Evolutionary conservation across 169 alveolate species (phyloP).

Genomic region (Amoebophrya sp.): DNA sequence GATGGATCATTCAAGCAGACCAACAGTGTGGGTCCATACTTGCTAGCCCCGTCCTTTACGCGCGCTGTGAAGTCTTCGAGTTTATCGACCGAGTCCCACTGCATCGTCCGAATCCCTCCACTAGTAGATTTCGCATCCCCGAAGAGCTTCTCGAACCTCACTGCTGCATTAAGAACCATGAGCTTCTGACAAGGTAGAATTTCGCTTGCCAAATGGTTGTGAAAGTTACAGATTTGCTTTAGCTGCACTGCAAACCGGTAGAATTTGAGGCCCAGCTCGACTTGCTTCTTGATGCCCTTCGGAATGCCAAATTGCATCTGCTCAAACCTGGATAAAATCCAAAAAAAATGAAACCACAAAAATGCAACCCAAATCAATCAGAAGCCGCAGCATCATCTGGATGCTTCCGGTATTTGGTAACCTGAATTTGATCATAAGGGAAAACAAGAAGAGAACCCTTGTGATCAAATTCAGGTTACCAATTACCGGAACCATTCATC

Average conservation of each 20-base stretch:
- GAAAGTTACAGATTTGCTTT: conserved; percentile 79
- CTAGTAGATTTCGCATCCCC: conserved; percentile 34
- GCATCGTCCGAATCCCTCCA: conserved; percentile 51
- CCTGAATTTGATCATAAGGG: no score
- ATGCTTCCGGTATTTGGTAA: no score
- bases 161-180: conserved; percentile 72
- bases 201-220: conserved; percentile 70
- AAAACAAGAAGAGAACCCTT: no score
- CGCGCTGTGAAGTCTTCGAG: conserved; percentile 67
- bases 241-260: conserved; percentile 69
- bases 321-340: no score
- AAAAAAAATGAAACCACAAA: no score
- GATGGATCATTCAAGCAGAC: neutral
- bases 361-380: no score
- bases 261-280: conserved; percentile 69
- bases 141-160: conserved; percentile 70
- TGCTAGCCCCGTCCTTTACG: conserved; percentile 32
- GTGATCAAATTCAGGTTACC: no score
- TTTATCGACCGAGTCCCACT: conserved; percentile 70
- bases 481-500: no score
- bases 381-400: no score
- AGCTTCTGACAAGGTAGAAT: conserved; percentile 75
- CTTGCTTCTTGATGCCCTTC: conserved; percentile 52
- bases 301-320: conserved; percentile 69
- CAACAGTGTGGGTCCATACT: neutral